phyloP scores from a whole-genome alignment of 371 early-diverging fungal species.

The Apophysomyces elegans region DNA sequence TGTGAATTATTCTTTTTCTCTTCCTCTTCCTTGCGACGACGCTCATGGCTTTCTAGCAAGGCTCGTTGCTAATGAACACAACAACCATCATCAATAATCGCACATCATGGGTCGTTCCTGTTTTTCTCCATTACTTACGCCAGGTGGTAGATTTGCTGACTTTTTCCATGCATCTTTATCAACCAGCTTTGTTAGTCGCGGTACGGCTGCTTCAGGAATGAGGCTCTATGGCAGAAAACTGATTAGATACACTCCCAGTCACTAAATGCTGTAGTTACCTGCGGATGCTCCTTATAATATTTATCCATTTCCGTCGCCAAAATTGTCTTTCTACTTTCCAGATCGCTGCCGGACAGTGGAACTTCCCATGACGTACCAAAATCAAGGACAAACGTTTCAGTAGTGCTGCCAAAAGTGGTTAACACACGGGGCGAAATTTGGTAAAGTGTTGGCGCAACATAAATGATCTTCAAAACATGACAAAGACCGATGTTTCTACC shows the following conservation, averaged over 20 bases:
- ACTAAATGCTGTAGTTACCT: constrained; percentile 19
- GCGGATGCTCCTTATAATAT: constrained; percentile 30
- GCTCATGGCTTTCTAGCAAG: constrained; percentile 5
- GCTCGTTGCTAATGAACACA: not conserved
- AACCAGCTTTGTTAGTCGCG: constrained; percentile 30
- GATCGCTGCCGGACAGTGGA: constrained; percentile 38
- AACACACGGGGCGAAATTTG: constrained; percentile 30
- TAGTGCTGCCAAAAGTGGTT: constrained; percentile 25
- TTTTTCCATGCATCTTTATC: constrained; percentile 39
- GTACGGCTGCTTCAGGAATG: constrained; percentile 45
- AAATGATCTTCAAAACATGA: constrained; percentile 38
- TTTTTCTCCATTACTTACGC: constrained; percentile 20
- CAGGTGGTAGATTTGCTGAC: constrained; percentile 36
- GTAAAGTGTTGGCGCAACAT: constrained; percentile 38
- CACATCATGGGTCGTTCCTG: not conserved
- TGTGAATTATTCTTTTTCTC: not conserved
- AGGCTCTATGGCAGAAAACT: constrained; percentile 14
- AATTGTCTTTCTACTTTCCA: constrained; percentile 29
- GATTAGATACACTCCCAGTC: no score
- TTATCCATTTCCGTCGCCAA: constrained; percentile 19
- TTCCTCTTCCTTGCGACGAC: constrained; percentile 4
- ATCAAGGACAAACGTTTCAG: constrained; percentile 37
- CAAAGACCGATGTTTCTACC: constrained; percentile 31
- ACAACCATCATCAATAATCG: not conserved
- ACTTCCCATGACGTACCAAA: constrained; percentile 31